Evolutionary conservation across 352 stramenopile genomes (phyloP).

Genomic region (Phytophthora ramorum): DNA sequence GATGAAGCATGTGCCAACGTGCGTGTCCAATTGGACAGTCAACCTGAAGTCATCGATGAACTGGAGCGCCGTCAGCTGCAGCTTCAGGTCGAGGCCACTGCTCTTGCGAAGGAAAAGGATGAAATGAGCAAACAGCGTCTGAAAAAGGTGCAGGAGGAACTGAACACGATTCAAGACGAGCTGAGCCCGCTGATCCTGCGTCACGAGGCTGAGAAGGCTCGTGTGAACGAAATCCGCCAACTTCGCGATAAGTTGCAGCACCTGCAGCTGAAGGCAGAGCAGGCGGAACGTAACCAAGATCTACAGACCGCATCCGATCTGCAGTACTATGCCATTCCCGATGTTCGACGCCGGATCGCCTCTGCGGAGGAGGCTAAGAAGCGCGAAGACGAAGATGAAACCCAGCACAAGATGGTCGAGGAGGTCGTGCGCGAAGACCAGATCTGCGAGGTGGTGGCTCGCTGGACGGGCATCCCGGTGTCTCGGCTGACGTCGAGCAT

Average conservation of each 20-base stretch:
- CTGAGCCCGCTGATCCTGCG: constrained; percentile 90
- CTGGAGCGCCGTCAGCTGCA: constrained; percentile 95
- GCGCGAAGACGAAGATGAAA: constrained; percentile 59
- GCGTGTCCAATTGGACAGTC: constrained; percentile 94
- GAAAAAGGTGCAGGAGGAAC: constrained; percentile 91
- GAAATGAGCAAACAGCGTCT: constrained; percentile 92
- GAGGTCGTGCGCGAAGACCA: constrained; percentile 90
- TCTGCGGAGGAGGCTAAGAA: constrained; percentile 83
- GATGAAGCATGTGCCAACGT: constrained; percentile 94
- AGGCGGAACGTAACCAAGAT: constrained; percentile 95
- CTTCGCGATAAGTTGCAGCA: constrained; percentile 94
- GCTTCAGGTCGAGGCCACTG: constrained; percentile 96
- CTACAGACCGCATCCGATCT: constrained; percentile 95
- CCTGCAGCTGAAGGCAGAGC: constrained; percentile 94
- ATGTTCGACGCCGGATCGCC: constrained; percentile 89
- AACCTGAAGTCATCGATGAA: constrained; percentile 97
- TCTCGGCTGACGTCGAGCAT: constrained; percentile 80
- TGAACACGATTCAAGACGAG: constrained; percentile 93
- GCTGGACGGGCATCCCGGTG: constrained; percentile 93
- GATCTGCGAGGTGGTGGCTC: constrained; percentile 91
- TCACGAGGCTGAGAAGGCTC: constrained; percentile 93
- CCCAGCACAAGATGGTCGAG: constrained; percentile 75
- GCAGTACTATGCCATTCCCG: constrained; percentile 96
- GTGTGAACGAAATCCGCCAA: constrained; percentile 93
- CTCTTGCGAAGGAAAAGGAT: constrained; percentile 95